Base-by-base conservation (phyloP, 2,329 filamentous ascomycete genomes). In the Chaetomiaceae sp. region DNA sequence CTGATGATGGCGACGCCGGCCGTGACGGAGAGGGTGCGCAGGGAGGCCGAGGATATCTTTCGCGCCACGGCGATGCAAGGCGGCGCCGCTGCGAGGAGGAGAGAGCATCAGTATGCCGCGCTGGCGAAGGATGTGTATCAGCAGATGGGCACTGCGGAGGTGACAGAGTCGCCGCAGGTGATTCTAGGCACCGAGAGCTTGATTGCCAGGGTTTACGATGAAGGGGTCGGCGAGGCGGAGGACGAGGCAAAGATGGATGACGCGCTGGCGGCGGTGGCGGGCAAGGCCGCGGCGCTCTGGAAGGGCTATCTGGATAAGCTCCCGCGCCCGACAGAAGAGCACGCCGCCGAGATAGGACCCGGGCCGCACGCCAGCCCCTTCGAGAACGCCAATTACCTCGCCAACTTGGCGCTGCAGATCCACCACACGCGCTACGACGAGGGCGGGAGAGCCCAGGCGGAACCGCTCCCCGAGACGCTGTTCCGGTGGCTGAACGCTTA, bases 401-500 rank as follows among this genome's bases (percentile, higher is more conserved):
- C 86, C 14, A 82, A 82, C 25, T 74, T 96, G 20, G 76, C 95
- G 33, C 77, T 97, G 33, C 83, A 83, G 55, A 79, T 96, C 50
- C 86, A 91, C 60, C 89, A 96, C 67, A 77, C 77, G 9, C 72
- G 77, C 13, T 73, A 73, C 53, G 70, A 72, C 31, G 54, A 60
- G 9, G 47, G 44, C 19, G 55, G 50, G n/a, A 30, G 39, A n/a
- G 40, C 30, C 7, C 44, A 45, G 58, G 63, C 65, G 1, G 73
- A 74, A 2, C 77, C 87, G 0, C 73, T 95, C 16, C 89, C 92
- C 1, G 84, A 86, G 62, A 78, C 90, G 14, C 72, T 97, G 13
- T 83, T 96, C 55, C 79, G 87, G 60, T 97, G 92, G 92, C 75
- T 95, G 57, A 78, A 87, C 48, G 75, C 76, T 14, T 80, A 88